These are phyloP conservation scores for Cladobotryum protrusum DNA, from an alignment of 2,329 filamentous ascomycete genomes.

Conservation along the genomic window DNA sequence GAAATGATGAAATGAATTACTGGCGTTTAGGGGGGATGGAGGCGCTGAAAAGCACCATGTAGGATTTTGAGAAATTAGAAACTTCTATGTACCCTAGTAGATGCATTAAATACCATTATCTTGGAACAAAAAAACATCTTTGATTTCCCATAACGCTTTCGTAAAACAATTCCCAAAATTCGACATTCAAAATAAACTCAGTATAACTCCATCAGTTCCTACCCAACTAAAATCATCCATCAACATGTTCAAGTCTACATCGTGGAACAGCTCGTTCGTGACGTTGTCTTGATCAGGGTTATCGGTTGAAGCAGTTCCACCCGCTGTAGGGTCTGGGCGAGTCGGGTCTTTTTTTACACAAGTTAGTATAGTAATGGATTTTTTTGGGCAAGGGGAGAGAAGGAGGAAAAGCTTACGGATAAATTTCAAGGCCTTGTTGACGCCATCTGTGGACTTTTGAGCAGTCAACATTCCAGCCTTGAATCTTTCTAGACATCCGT, in stretches of 20 bases:
- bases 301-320: neutral
- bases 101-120: neutral
- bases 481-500: slow-evolving; percentile 45
- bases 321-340: neutral
- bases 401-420: slow-evolving; percentile 18
- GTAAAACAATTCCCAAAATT: neutral
- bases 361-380: no score
- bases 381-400: no score
- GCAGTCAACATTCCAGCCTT: slow-evolving; percentile 35
- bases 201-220: slow-evolving; percentile 21
- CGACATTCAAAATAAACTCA: neutral
- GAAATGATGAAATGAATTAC: neutral
- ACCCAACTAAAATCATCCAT: slow-evolving; percentile 46
- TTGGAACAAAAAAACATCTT: neutral
- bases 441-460: slow-evolving; percentile 25
- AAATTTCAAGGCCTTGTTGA: slow-evolving; percentile 25
- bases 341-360: neutral
- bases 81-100: neutral
- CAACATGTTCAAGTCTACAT: slow-evolving; percentile 45
- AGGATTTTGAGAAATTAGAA: neutral
- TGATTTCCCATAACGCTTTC: neutral
- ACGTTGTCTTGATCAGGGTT: neutral
- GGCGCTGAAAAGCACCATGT: slow-evolving; percentile 3
- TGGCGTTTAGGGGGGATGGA: slow-evolving; percentile 4
- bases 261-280: slow-evolving; percentile 31